Conservation (phyloP, 2,329 filamentous ascomycete genomes). For the Venturia pyrina region DNA sequence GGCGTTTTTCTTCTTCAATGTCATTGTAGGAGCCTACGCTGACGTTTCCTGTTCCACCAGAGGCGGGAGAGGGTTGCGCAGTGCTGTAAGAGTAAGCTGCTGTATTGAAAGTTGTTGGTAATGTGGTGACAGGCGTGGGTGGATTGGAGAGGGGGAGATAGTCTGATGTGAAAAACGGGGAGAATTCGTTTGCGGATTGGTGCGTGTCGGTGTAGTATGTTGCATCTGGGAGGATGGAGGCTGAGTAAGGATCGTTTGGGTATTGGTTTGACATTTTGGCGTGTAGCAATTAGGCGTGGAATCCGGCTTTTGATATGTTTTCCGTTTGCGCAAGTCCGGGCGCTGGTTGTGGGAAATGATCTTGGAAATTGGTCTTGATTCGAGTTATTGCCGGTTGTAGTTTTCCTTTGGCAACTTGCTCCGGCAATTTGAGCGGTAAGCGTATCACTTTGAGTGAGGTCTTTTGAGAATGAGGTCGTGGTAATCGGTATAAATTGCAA, state of each 20-base stretch:
- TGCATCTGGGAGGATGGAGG: not conserved
- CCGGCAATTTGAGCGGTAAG: not conserved
- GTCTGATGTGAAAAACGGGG: not conserved
- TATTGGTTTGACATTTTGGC: not conserved
- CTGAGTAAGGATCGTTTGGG: not conserved
- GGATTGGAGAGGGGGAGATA: not conserved
- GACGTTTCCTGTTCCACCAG: slow-evolving; percentile 27
- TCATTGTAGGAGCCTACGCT: slow-evolving; percentile 24
- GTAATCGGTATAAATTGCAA: not conserved
- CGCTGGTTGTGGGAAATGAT: too few species aligned
- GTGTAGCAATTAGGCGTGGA: too few species aligned
- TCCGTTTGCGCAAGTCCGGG: too few species aligned
- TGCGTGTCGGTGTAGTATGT: not conserved
- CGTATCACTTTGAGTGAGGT: not conserved
- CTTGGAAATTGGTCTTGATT: too few species aligned
- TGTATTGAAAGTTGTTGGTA: not conserved
- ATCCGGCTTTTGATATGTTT: too few species aligned
- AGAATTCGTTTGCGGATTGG: not conserved
- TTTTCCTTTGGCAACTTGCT: not conserved
- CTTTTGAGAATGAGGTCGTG: too few species aligned
- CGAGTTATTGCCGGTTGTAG: too few species aligned
- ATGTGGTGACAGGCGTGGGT: not conserved
- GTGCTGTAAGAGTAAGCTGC: not conserved
- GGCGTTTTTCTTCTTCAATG: slow-evolving; percentile 43
- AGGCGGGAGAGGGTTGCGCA: not conserved